These are phyloP conservation scores for Dipteronia dyeriana DNA, from an alignment of 345 rosid genomes.

Conservation along the genomic window DNA sequence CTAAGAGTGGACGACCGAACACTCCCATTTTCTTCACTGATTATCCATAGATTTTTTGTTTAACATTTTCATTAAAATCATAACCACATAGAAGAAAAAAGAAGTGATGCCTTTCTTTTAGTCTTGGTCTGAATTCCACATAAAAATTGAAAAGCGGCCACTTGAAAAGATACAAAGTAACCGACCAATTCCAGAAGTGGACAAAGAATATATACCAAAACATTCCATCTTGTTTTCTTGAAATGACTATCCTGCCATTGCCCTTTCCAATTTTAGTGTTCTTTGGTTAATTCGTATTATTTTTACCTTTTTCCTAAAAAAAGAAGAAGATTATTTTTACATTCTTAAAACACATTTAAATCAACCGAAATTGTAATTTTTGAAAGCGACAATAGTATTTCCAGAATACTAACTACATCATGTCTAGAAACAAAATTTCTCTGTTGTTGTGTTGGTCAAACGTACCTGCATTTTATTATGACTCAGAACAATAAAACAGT, in stretches of 20 bases:
- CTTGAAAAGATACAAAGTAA: slow-evolving; percentile 31
- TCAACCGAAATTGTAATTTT: too few species aligned
- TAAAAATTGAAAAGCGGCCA: slow-evolving; percentile 12
- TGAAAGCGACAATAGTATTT: too few species aligned
- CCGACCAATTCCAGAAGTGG: slow-evolving; percentile 42
- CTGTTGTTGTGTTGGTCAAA: too few species aligned
- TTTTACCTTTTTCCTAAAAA: too few species aligned
- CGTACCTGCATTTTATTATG: too few species aligned
- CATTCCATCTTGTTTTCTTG: neutral
- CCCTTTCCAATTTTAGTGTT: neutral
- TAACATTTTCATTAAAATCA: slow-evolving; percentile 14
- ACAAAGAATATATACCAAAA: slow-evolving; percentile 38
- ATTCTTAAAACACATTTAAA: too few species aligned
- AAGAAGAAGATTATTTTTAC: too few species aligned
- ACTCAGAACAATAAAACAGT: too few species aligned
- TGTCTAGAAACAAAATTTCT: too few species aligned
- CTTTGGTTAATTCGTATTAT: too few species aligned
- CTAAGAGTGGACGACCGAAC: too few species aligned
- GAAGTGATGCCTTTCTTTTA: slow-evolving; percentile 35
- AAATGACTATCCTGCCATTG: slow-evolving; percentile 24
- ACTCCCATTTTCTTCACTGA: slow-evolving; percentile 4
- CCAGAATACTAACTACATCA: too few species aligned
- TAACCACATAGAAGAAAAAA: slow-evolving; percentile 4
- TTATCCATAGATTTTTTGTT: neutral
- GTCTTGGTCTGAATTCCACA: slow-evolving; percentile 7